A percentile compares a stretch with the other conserved stretches of the same genome.
Evolutionary conservation across 805 yeast species (phyloP).

Genomic region (Schizosaccharomyces cryophilus): DNA sequence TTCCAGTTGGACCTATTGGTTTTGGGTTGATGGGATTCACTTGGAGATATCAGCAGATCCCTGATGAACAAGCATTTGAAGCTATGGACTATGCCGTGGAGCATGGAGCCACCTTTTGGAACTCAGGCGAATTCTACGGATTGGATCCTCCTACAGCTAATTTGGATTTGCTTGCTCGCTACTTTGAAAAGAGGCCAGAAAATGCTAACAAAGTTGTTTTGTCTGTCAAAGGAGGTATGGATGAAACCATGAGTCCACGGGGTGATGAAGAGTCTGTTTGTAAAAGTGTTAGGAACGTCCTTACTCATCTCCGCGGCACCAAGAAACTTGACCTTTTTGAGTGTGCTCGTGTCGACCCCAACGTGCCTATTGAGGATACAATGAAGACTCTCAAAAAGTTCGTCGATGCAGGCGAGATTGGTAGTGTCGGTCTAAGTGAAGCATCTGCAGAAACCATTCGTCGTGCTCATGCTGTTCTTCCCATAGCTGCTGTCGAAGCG

Average conservation of each 20-base stretch:
- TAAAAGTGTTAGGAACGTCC: neutral
- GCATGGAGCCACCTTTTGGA: conserved; percentile 26
- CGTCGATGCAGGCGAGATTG: conserved; percentile 40
- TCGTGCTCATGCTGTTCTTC: conserved; percentile 29
- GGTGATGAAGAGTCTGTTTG: neutral
- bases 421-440: conserved; percentile 55
- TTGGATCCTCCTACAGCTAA: conserved; percentile 19
- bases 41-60: conserved; percentile 24
- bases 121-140: conserved; percentile 43
- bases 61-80: conserved; percentile 25
- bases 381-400: conserved; percentile 31
- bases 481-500: conserved; percentile 46
- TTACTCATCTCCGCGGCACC: conserved; percentile 12
- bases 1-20: conserved; percentile 20
- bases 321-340: conserved; percentile 37
- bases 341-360: conserved; percentile 42
- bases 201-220: conserved; percentile 26
- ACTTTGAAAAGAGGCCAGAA: conserved; percentile 22
- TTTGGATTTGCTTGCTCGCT: conserved; percentile 28
- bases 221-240: conserved; percentile 36
- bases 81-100: conserved; percentile 26
- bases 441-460: conserved; percentile 35
- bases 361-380: conserved; percentile 32
- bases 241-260: conserved; percentile 19
- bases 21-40: conserved; percentile 69